Evolutionary conservation across 164 flowering plant genomes (phyloP).

Genomic region (Vitis cinerea): DNA sequence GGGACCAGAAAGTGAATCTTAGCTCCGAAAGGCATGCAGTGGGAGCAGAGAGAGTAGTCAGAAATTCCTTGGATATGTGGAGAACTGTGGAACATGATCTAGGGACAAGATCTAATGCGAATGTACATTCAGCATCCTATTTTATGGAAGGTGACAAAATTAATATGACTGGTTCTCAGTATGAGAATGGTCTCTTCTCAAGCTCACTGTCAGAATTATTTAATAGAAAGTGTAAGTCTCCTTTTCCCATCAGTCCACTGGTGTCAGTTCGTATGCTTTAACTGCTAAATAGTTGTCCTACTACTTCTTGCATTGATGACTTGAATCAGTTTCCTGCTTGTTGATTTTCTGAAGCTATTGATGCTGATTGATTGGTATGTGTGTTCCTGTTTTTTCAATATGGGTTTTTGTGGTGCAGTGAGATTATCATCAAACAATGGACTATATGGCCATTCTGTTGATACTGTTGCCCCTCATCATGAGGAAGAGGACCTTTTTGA

Average conservation of each 20-base stretch:
- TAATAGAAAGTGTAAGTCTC: slow-evolving; percentile 55
- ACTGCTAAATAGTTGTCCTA: too few species aligned
- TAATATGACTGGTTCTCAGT: slow-evolving; percentile 34
- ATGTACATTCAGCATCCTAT: slow-evolving; percentile 13
- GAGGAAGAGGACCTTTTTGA: slow-evolving; percentile 61
- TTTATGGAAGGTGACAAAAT: slow-evolving; percentile 11
- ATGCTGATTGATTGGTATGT: background rate
- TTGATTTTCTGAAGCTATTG: background rate
- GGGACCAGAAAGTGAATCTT: slow-evolving; percentile 34
- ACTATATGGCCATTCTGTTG: slow-evolving; percentile 32
- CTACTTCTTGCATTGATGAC: background rate
- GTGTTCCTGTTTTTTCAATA: slow-evolving; percentile 2
- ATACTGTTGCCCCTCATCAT: slow-evolving; percentile 17
- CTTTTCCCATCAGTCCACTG: background rate
- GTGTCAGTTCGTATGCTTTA: too few species aligned
- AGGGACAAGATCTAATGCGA: slow-evolving; percentile 26
- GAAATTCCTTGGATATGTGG: slow-evolving; percentile 29
- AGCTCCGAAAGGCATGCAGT: slow-evolving; percentile 19
- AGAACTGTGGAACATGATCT: slow-evolving; percentile 21
- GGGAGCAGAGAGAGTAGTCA: slow-evolving; percentile 39
- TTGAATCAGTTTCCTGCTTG: background rate
- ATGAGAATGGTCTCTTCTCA: slow-evolving; percentile 78
- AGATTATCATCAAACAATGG: slow-evolving; percentile 40
- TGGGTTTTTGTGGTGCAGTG: slow-evolving; percentile 38
- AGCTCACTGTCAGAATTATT: slow-evolving; percentile 78